These are phyloP conservation scores for Thalassiosira mediterranea DNA, from an alignment of 352 stramenopile genomes.

Conservation along the genomic window DNA sequence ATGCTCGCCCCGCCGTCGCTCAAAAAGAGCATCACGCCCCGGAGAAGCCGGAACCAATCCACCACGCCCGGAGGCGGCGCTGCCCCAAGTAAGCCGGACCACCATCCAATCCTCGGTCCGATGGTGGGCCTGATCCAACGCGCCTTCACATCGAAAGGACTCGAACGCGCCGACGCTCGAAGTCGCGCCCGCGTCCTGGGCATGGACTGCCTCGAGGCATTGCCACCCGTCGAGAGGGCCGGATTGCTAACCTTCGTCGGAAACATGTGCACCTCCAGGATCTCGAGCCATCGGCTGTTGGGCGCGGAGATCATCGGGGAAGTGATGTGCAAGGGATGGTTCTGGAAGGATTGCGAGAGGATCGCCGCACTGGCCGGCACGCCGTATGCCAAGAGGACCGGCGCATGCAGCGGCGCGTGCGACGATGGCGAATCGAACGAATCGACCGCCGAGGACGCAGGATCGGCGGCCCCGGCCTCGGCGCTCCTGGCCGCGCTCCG, in stretches of 20 bases:
- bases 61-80: not conserved
- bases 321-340: constrained; percentile 63
- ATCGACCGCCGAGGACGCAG: no score
- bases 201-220: constrained; percentile 37
- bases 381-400: constrained; percentile 8
- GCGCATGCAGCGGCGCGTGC: not conserved
- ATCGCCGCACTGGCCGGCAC: not conserved
- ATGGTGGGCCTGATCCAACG: constrained; percentile 78
- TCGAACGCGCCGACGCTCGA: constrained; percentile 66
- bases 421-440: not conserved
- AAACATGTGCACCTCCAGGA: constrained; percentile 71
- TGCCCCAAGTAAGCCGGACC: not conserved
- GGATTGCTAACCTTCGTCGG: constrained; percentile 69
- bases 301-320: constrained; percentile 70
- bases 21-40: constrained; percentile 61
- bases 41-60: constrained; percentile 10
- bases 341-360: constrained; percentile 53
- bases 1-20: constrained; percentile 51
- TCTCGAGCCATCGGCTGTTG: constrained; percentile 77
- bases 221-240: constrained; percentile 54
- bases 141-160: constrained; percentile 60
- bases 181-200: constrained; percentile 45
- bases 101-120: constrained; percentile 52
- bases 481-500: constrained; percentile 61
- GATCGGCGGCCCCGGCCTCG: constrained; percentile 15